Conservation (phyloP, 257 asterid species). For the Euphrasia confusa region DNA sequence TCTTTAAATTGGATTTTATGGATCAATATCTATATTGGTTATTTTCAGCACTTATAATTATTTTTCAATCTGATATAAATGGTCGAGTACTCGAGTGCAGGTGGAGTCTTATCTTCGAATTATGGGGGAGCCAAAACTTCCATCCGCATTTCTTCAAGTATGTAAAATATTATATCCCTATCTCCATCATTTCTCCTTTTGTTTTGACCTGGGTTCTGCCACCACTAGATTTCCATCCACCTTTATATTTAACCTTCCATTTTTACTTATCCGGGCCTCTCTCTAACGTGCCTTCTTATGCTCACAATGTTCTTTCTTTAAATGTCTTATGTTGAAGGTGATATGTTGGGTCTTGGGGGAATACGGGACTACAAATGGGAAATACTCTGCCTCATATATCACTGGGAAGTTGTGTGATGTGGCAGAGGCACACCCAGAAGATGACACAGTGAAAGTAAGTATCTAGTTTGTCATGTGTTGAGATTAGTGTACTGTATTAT, state of each 20-base stretch:
- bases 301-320: conserved; percentile 7
- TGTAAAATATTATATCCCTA: conserved; percentile 29
- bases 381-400: conserved; percentile 83
- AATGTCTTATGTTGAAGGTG: conserved; percentile 50
- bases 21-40: conserved; percentile 20
- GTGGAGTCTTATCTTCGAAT: conserved; percentile 90
- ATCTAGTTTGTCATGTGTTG: conserved; percentile 13
- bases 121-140: conserved; percentile 90
- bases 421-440: conserved; percentile 89
- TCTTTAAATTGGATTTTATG: conserved; percentile 12
- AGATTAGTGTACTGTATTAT: no score
- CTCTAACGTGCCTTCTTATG: no score
- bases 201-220: background rate
- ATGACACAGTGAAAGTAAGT: conserved; percentile 84
- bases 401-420: conserved; percentile 87
- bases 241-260: conserved; percentile 53
- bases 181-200: conserved; percentile 25
- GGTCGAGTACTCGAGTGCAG: conserved; percentile 54
- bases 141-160: conserved; percentile 94
- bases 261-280: conserved; percentile 61
- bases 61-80: conserved; percentile 13
- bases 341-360: conserved; percentile 99
- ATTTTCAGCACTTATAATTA: conserved; percentile 20
- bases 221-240: conserved; percentile 10
- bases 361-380: conserved; percentile 91